phyloP scores from a whole-genome alignment of 352 stramenopile genomes.

The Globisporangium okanoganense region DNA sequence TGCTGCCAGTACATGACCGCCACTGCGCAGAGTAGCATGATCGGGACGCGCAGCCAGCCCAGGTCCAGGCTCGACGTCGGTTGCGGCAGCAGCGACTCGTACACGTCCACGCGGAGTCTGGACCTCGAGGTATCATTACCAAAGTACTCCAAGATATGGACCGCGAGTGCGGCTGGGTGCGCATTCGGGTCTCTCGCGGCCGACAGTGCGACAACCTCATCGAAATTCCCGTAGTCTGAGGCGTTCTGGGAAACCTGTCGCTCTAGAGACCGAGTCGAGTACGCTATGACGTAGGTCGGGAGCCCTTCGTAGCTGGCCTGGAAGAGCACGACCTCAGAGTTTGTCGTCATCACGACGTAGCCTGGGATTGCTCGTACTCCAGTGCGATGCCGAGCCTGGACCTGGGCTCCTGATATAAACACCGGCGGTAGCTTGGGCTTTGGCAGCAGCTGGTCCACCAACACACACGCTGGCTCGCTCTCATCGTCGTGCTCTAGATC shows the following conservation, averaged over 20 bases:
- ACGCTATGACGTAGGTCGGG: constrained; percentile 23
- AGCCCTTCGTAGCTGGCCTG: constrained; percentile 11
- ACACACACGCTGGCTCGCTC: constrained; percentile 9
- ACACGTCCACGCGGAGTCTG: constrained; percentile 21
- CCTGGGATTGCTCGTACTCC: constrained; percentile 18
- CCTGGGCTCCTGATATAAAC: background rate
- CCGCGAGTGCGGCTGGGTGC: constrained; percentile 6
- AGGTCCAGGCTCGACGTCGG: constrained; percentile 24
- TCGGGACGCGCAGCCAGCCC: constrained; percentile 30
- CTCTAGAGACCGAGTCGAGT: background rate
- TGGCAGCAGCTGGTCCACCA: constrained; percentile 7
- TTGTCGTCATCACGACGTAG: constrained; percentile 20
- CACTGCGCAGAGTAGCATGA: constrained; percentile 37
- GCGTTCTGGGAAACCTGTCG: too few species aligned
- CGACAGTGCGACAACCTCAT: background rate
- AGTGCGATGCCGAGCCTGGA: constrained; percentile 1
- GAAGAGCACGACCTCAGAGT: constrained; percentile 22
- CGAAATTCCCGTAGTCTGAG: background rate
- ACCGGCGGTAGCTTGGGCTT: background rate
- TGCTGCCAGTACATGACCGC: constrained; percentile 46
- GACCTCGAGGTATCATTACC: background rate
- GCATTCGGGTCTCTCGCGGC: constrained; percentile 15
- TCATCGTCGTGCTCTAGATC: background rate
- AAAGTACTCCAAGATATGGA: constrained; percentile 6
- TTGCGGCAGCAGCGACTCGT: constrained; percentile 20